phyloP scores from a whole-genome alignment of 495 filamentous ascomycete species.

The Pseudoneurospora amorphoporcata region DNA sequence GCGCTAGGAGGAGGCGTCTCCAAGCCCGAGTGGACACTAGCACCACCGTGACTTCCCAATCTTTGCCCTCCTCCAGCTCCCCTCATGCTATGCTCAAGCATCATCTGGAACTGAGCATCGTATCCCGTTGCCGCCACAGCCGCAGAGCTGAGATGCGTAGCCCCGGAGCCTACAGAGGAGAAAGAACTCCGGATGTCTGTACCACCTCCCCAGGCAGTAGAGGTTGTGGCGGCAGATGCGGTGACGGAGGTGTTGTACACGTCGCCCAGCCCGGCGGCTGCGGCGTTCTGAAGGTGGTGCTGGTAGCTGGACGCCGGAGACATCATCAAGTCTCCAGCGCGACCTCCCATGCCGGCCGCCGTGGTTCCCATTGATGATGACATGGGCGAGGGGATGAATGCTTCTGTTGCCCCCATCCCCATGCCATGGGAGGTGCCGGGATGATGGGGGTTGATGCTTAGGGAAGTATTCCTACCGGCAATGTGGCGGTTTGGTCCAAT shows the following conservation, averaged over 20 bases:
- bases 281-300: constrained; percentile 28
- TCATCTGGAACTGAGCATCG: not conserved
- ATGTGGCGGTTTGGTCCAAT: not conserved
- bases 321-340: constrained; percentile 28
- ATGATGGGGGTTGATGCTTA: not conserved
- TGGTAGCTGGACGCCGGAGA: constrained; percentile 32
- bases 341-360: not conserved
- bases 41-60: not conserved
- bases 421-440: not conserved
- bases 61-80: not conserved
- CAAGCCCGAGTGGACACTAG: constrained; percentile 11
- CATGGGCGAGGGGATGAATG: not conserved
- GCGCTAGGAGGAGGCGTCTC: constrained; percentile 24
- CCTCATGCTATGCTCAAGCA: not conserved
- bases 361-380: not conserved
- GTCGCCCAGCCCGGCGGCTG: constrained; percentile 1
- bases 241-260: not conserved
- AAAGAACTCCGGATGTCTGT: not conserved
- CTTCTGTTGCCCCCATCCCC: not conserved
- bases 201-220: constrained; percentile 3
- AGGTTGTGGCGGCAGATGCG: constrained; percentile 9
- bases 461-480: not conserved
- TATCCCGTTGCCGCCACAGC: not conserved
- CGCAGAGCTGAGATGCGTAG: not conserved
- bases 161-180: not conserved